Evolutionary conservation across 1,139 yeast genomes (phyloP), one percentile per base, ranked within the genome.

Genomic region (Petasospora fabianii): DNA sequence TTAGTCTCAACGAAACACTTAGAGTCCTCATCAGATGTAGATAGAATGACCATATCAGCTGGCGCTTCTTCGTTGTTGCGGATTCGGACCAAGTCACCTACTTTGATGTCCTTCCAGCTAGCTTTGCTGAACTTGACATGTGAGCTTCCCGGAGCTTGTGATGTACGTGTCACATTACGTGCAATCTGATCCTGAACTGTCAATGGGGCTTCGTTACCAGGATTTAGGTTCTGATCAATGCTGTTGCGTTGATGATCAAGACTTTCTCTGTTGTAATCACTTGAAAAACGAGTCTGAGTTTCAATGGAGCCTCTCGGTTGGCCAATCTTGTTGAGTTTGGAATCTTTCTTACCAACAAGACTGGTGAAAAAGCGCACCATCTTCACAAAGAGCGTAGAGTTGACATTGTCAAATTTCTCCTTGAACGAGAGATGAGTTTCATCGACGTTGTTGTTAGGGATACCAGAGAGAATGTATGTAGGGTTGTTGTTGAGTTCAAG

Each of bases 1-100:
- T 88, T 90, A 1, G 98, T 92, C 62, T 92, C 97, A 30, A 90
- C 80, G 56, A 82, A 90, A 64, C 97, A 90, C 33, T 83, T 88
- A 30, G 96, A 96, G 58, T 92, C 97, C 1, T 73, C 61, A 58
- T 90, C 97, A 1, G 95, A 83, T 0, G 96, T 80, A 2, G 96
- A 75, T 28, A 92, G 58, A 27, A 92, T 65, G 18, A 87, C 72
- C 21, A 90, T 60, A 66, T 92, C 98, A 5, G 97, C 97, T 2
- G 98, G 98, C 17, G 90, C 79, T 61, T 87, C 95, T 60, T 90
- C 97, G 59, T 92, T 84, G 45, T 83, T 83, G 53, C 87, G 77
- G 21, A 92, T 72, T 52, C 96, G 75, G 31, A 92, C 80, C 51
- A 90, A 71, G 57, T 92, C 97, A 47, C 98, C 98, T 22, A 90